Conservation (phyloP, 805 yeast species). For the Myxozyma mucilagina region DNA sequence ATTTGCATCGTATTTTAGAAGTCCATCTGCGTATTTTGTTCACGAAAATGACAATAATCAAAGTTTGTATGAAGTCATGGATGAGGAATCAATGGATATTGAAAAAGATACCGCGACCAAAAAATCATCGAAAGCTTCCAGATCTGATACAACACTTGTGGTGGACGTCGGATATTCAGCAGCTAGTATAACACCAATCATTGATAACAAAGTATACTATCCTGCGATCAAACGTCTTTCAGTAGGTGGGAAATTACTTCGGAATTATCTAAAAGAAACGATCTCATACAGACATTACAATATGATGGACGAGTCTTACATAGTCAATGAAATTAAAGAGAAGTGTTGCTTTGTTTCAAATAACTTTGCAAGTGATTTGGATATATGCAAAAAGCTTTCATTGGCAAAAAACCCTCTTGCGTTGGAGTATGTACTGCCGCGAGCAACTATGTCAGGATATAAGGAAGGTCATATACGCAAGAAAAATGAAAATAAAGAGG, state of each 20-base stretch:
- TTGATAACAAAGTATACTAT: conserved; percentile 66
- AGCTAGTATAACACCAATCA: conserved; percentile 83
- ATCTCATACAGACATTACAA: conserved; percentile 90
- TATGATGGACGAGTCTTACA: conserved; percentile 83
- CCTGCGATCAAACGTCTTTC: conserved; percentile 75
- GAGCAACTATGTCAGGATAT: conserved; percentile 58
- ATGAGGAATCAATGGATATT: background rate
- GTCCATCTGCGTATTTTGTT: conserved; percentile 45
- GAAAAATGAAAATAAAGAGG: conserved; percentile 23
- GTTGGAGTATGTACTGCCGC: conserved; percentile 52
- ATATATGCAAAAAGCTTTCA: conserved; percentile 28
- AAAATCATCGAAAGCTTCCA: background rate
- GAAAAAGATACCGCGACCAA: background rate
- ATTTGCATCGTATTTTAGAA: conserved; percentile 66
- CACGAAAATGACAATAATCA: conserved; percentile 19
- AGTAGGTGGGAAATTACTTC: conserved; percentile 82
- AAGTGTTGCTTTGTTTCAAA: conserved; percentile 66
- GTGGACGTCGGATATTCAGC: conserved; percentile 87
- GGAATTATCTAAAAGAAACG: conserved; percentile 79
- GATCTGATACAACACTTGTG: conserved; percentile 67
- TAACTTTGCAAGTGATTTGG: conserved; percentile 55
- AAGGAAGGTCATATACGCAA: conserved; percentile 64
- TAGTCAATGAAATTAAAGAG: conserved; percentile 85
- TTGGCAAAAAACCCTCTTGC: conserved; percentile 19
- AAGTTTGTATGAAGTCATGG: background rate